These are phyloP conservation scores for Leucaena leucocephala DNA, from an alignment of 306 rosid genomes.

Conservation along the genomic window DNA sequence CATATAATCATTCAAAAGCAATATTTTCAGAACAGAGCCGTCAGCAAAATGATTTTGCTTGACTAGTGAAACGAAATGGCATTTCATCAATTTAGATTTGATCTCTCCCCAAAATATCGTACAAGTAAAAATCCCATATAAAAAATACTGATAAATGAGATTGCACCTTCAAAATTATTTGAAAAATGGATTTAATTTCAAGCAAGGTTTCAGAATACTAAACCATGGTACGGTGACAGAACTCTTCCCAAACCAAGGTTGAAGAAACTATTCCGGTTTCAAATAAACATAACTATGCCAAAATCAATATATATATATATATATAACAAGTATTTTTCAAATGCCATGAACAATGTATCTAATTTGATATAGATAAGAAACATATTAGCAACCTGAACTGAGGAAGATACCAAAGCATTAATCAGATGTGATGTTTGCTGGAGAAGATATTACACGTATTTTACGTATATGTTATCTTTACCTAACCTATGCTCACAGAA, in stretches of 20 bases:
- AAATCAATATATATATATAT: neutral
- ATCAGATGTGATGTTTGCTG: constrained; percentile 24
- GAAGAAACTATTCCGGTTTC: neutral
- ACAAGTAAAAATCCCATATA: no score
- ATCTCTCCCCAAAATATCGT: neutral
- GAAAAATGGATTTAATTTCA: no score
- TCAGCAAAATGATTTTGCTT: no score
- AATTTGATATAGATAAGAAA: neutral
- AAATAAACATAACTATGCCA: neutral
- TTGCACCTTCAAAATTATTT: no score
- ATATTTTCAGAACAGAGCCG: no score
- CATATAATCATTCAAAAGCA: no score
- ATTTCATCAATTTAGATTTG: no score
- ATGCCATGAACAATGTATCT: neutral
- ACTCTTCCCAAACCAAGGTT: neutral
- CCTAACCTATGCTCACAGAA: constrained; percentile 31
- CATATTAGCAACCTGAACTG: neutral
- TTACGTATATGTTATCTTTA: constrained; percentile 9
- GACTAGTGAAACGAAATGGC: no score
- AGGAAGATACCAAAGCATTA: constrained; percentile 14
- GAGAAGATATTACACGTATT: constrained; percentile 10
- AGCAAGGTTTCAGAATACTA: no score
- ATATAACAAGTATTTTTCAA: neutral
- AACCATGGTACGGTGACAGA: neutral
- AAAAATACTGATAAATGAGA: no score